A percentile compares a stretch with the other conserved stretches of the same genome.
phyloP scores from a whole-genome alignment of 192 early-diverging fungal genomes.

The Tieghemiomyces parasiticus region DNA sequence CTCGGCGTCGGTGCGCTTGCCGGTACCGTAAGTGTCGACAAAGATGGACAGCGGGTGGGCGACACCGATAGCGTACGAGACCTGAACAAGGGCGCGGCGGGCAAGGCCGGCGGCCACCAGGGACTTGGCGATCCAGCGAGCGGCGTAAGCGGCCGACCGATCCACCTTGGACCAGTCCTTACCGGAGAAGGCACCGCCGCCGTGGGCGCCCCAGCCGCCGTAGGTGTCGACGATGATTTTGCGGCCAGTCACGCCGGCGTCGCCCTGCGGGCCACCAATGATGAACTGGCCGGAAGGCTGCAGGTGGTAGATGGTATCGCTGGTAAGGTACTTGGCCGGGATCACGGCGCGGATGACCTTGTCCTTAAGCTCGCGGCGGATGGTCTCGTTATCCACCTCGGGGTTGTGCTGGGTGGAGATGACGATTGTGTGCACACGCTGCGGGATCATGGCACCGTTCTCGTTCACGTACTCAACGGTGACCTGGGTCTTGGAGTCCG shows the following conservation, averaged over 20 bases:
- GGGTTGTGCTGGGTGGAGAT: slow-evolving; percentile 93
- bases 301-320: slow-evolving; percentile 86
- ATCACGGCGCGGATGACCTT: slow-evolving; percentile 88
- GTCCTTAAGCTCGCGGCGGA: slow-evolving; percentile 78
- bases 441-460: slow-evolving; percentile 83
- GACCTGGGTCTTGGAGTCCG: slow-evolving; percentile 99
- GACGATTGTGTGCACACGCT: slow-evolving; percentile 93
- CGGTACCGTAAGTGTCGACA: slow-evolving; percentile 94
- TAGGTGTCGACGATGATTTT: slow-evolving; percentile 81
- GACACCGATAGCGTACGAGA: slow-evolving; percentile 98
- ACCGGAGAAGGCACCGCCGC: slow-evolving; percentile 98
- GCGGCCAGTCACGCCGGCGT: slow-evolving; percentile 97
- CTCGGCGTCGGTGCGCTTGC: slow-evolving; percentile 76
- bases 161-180: slow-evolving; percentile 99
- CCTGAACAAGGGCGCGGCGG: slow-evolving; percentile 84
- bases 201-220: slow-evolving; percentile 91
- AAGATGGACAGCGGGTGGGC: slow-evolving; percentile 93
- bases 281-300: slow-evolving; percentile 98
- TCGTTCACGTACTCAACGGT: slow-evolving; percentile 98
- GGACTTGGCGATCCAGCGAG: slow-evolving; percentile 97
- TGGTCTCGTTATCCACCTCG: slow-evolving; percentile 70
- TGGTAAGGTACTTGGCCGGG: slow-evolving; percentile 76
- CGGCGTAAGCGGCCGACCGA: slow-evolving; percentile 94
- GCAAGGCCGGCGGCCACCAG: slow-evolving; percentile 84
- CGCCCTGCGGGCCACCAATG: slow-evolving; percentile 99